These are phyloP conservation scores for Cytauxzoon felis DNA, from an alignment of 169 alveolate species.

Conservation along the genomic window DNA sequence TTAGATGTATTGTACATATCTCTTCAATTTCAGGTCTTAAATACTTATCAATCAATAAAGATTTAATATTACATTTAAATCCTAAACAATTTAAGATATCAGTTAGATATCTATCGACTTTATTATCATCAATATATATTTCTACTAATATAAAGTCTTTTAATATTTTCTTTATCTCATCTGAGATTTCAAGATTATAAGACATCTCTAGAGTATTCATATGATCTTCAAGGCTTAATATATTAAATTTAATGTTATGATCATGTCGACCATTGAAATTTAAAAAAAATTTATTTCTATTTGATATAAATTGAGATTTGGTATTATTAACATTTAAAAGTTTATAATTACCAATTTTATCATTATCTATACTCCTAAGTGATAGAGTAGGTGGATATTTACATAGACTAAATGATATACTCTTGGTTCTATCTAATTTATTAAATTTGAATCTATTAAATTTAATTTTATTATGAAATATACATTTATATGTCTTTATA, in stretches of 20 bases:
- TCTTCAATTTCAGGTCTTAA: background rate
- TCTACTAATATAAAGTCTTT: no score
- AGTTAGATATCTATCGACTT: constrained; percentile 23
- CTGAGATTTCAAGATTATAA: no score
- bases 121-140: constrained; percentile 1
- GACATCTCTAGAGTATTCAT: no score
- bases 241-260: no score
- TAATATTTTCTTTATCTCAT: no score
- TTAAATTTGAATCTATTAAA: constrained; percentile 14
- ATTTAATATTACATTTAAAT: no score
- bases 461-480: constrained; percentile 11
- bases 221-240: no score
- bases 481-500: constrained; percentile 36
- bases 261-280: no score
- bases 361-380: background rate
- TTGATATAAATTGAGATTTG: background rate
- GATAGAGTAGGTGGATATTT: background rate
- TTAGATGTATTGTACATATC: background rate
- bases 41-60: background rate
- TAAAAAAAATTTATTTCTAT: no score
- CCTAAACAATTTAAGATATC: constrained; percentile 38
- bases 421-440: constrained; percentile 1
- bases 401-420: background rate
- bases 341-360: background rate
- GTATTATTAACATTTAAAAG: background rate